These are phyloP conservation scores for Moringa oleifera DNA, from an alignment of 345 rosid genomes.

Conservation along the genomic window DNA sequence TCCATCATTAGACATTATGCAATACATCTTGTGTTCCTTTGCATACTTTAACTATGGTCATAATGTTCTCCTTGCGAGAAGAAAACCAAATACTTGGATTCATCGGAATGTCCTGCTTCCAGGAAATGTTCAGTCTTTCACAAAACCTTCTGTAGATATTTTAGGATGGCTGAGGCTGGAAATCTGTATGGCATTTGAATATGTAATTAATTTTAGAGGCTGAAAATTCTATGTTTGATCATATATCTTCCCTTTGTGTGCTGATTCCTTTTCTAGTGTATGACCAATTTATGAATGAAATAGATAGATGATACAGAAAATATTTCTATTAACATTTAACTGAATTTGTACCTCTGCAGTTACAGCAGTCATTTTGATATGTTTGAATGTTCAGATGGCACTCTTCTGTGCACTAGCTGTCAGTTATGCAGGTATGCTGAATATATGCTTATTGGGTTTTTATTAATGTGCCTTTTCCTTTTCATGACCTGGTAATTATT, in stretches of 20 bases:
- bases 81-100: too few relatives aligned
- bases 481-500: slow-evolving; percentile 2
- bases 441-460: neutral
- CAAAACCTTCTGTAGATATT: too few relatives aligned
- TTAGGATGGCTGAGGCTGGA: too few relatives aligned
- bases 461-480: neutral
- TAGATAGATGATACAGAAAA: neutral
- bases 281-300: neutral
- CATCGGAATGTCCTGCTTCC: too few relatives aligned
- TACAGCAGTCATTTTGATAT: slow-evolving; percentile 54
- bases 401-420: slow-evolving; percentile 57
- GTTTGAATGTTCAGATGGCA: slow-evolving; percentile 83
- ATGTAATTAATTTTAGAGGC: neutral
- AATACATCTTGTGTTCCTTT: too few relatives aligned
- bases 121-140: too few relatives aligned
- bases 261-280: neutral
- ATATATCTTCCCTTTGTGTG: too few relatives aligned
- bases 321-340: neutral
- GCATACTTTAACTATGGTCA: too few relatives aligned
- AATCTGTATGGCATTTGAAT: neutral
- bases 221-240: too few relatives aligned
- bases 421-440: slow-evolving; percentile 64
- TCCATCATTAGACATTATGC: too few relatives aligned
- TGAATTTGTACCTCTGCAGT: slow-evolving; percentile 45
- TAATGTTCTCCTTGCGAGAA: too few relatives aligned